Evolutionary conservation across 1,284 basidiomycete species (phyloP).

Genomic region (Ustilago curta): DNA sequence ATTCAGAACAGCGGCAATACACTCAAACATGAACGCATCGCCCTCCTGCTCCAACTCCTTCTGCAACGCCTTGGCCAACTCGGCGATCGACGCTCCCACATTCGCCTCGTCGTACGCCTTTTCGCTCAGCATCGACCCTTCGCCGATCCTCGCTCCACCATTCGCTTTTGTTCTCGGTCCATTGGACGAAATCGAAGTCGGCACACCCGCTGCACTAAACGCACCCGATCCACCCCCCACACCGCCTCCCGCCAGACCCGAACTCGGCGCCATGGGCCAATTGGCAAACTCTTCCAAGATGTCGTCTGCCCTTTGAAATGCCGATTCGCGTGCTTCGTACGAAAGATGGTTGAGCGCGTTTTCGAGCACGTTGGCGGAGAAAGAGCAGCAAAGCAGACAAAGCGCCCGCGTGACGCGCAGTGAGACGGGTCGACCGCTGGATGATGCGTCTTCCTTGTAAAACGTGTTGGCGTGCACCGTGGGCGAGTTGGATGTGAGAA

Average conservation of each 20-base stretch:
- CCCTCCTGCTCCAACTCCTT: constrained; percentile 53
- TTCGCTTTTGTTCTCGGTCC: constrained; percentile 23
- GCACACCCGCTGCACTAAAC: constrained; percentile 15
- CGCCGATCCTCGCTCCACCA: constrained; percentile 42
- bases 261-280: constrained; percentile 68
- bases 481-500: constrained; percentile 55
- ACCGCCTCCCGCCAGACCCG: constrained; percentile 44
- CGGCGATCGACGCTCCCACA: constrained; percentile 49
- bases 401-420: constrained; percentile 61
- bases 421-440: constrained; percentile 31
- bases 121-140: constrained; percentile 38
- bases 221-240: constrained; percentile 37
- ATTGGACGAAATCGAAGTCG: constrained; percentile 29
- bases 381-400: constrained; percentile 63
- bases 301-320: constrained; percentile 63
- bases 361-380: constrained; percentile 65
- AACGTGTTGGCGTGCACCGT: constrained; percentile 51
- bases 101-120: constrained; percentile 29
- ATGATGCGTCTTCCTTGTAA: constrained; percentile 57
- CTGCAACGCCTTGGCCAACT: constrained; percentile 58
- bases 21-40: constrained; percentile 59
- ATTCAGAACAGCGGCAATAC: constrained; percentile 63
- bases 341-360: constrained; percentile 66
- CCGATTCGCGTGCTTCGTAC: constrained; percentile 61
- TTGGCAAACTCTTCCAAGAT: constrained; percentile 62